These are phyloP conservation scores for Bruguiera gymnorhiza DNA, from an alignment of 345 rosid genomes.

Conservation along the genomic window DNA sequence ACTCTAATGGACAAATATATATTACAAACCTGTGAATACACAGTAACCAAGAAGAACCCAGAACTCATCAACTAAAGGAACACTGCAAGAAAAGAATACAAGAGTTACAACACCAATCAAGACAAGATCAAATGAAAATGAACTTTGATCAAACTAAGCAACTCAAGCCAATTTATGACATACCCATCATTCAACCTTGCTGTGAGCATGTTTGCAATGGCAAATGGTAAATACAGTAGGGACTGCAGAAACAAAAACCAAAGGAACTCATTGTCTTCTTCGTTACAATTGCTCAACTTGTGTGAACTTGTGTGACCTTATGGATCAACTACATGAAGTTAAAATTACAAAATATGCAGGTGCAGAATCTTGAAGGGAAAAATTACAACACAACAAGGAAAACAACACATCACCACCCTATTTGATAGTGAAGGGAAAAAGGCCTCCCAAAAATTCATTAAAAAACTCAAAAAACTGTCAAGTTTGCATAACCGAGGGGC, in stretches of 20 bases:
- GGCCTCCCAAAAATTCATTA: background rate
- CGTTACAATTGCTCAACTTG: no score
- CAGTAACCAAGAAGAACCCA: conserved; percentile 97
- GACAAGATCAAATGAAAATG: conserved; percentile 3
- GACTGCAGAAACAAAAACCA: conserved; percentile 50
- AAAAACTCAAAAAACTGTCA: background rate
- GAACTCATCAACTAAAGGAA: conserved; percentile 80
- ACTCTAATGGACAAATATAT: background rate
- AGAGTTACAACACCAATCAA: conserved; percentile 9
- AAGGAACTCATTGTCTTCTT: background rate
- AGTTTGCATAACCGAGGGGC: no score
- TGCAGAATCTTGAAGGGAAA: background rate
- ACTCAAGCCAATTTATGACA: conserved; percentile 10
- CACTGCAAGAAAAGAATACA: conserved; percentile 43
- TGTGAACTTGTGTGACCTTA: no score
- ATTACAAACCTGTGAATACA: conserved; percentile 58
- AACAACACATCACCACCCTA: no score
- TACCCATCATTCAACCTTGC: conserved; percentile 96
- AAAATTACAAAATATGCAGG: background rate
- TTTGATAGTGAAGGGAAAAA: background rate
- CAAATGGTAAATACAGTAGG: conserved; percentile 82
- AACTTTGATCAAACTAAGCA: no score
- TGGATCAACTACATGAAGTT: no score
- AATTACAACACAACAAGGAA: background rate
- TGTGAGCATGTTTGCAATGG: conserved; percentile 87